Evolutionary conservation across 345 rosid species (phyloP).

Genomic region (Angophora floribunda): DNA sequence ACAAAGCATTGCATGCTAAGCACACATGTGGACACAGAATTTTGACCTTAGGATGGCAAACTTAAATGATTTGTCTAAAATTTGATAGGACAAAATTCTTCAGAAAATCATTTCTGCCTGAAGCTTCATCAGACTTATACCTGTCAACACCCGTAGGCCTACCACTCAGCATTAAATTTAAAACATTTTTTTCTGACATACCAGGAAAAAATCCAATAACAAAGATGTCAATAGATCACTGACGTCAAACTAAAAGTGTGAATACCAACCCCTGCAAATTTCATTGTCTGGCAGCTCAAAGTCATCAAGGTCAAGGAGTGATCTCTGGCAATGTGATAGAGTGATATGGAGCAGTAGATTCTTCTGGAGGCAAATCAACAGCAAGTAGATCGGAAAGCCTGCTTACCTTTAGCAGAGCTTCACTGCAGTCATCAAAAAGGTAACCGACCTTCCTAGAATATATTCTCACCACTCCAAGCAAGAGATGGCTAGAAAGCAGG

Average conservation of each 20-base stretch:
- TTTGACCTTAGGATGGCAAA: not conserved
- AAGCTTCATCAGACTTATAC: not conserved
- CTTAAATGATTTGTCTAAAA: not conserved
- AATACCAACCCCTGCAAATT: conserved; percentile 86
- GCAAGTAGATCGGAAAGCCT: conserved; percentile 98
- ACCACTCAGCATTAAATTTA: not conserved
- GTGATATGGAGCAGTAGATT: conserved; percentile 97
- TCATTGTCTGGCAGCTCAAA: conserved; percentile 99
- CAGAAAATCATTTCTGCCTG: not conserved
- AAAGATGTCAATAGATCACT: not conserved
- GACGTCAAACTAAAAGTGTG: not conserved
- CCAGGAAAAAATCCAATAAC: not conserved
- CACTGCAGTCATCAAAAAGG: conserved; percentile 99
- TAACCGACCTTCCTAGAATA: conserved; percentile 95
- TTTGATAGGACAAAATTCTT: not conserved
- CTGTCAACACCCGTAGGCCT: not conserved
- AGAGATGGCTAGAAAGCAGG: conserved; percentile 91
- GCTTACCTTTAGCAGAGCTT: conserved; percentile 95
- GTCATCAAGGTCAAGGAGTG: conserved; percentile 99
- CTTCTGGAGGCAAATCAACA: conserved; percentile 98
- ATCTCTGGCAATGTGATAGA: conserved; percentile 99
- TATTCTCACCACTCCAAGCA: conserved; percentile 99
- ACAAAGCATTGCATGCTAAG: not conserved
- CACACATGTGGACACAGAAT: not conserved
- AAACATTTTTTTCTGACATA: not conserved